Conservation (phyloP, 2,329 filamentous ascomycete species). For the Arthroderma uncinatum region DNA sequence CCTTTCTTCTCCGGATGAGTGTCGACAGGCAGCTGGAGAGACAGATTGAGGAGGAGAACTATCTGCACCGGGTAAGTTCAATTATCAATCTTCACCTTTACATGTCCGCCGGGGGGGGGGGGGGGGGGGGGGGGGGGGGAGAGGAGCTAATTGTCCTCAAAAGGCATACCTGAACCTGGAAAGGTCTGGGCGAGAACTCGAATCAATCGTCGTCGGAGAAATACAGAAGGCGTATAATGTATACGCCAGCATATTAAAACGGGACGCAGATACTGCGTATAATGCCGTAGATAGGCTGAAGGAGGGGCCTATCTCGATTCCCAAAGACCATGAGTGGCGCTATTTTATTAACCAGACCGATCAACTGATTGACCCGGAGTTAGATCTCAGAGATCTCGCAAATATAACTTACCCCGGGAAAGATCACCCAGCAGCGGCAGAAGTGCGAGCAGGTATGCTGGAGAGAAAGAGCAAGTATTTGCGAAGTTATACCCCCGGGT, state of each 20-base stretch:
- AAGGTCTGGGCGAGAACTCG: slow-evolving; percentile 83
- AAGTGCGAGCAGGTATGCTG: slow-evolving; percentile 80
- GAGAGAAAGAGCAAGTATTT: slow-evolving; percentile 98
- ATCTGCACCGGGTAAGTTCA: slow-evolving; percentile 66
- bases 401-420: slow-evolving; percentile 87
- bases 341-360: slow-evolving; percentile 69
- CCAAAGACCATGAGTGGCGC: slow-evolving; percentile 86
- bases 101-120: too few relatives aligned
- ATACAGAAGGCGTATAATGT: slow-evolving; percentile 97
- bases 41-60: slow-evolving; percentile 95
- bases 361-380: slow-evolving; percentile 73
- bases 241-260: slow-evolving; percentile 79
- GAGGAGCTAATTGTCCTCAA: too few relatives aligned
- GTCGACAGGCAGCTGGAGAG: slow-evolving; percentile 85
- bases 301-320: slow-evolving; percentile 78
- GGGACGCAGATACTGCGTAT: slow-evolving; percentile 75
- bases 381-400: slow-evolving; percentile 65
- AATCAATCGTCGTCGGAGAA: slow-evolving; percentile 92
- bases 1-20: slow-evolving; percentile 71
- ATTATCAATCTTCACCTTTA: too few relatives aligned
- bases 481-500: slow-evolving; percentile 92
- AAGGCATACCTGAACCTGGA: slow-evolving; percentile 95
- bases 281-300: slow-evolving; percentile 69
- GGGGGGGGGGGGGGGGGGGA: too few relatives aligned
- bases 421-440: slow-evolving; percentile 67